Conservation (phyloP, 1,284 basidiomycete genomes). For the Peniophora sp. region DNA sequence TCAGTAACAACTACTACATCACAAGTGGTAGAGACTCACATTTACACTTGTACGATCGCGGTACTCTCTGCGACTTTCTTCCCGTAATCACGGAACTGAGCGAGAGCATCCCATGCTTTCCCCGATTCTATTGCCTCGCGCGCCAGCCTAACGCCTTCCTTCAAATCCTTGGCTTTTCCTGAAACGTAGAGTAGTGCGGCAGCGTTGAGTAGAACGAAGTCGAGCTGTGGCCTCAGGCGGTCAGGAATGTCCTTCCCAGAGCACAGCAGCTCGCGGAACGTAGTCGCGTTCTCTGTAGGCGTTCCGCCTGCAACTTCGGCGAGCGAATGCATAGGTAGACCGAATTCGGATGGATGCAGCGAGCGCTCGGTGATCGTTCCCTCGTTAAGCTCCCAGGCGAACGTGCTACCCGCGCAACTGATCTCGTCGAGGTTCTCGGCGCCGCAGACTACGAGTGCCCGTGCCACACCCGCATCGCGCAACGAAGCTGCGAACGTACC, state of each 20-base stretch:
- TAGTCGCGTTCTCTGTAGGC: constrained; percentile 69
- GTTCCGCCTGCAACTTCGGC: constrained; percentile 62
- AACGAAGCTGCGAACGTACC: constrained; percentile 78
- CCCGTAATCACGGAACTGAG: constrained; percentile 35
- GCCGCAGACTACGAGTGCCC: constrained; percentile 92
- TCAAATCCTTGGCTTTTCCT: constrained; percentile 61
- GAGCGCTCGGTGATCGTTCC: constrained; percentile 44
- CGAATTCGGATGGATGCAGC: constrained; percentile 61
- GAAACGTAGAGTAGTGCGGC: constrained; percentile 78
- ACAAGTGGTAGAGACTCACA: not conserved
- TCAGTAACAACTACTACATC: no score
- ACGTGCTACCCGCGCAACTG: constrained; percentile 85
- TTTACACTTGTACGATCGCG: not conserved
- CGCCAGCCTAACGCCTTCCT: constrained; percentile 71
- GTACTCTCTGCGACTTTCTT: constrained; percentile 1
- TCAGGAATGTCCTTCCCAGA: constrained; percentile 44
- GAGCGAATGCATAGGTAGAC: constrained; percentile 64
- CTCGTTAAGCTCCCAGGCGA: constrained; percentile 58
- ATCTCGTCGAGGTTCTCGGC: constrained; percentile 93
- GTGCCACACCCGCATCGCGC: constrained; percentile 58
- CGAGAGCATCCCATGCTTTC: constrained; percentile 67
- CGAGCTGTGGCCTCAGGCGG: constrained; percentile 51
- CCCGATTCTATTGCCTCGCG: constrained; percentile 67
- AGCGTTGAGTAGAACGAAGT: constrained; percentile 85
- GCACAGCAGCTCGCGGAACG: constrained; percentile 51